Evolutionary conservation across 1,284 basidiomycete species (phyloP).

Genomic region (Cryptococcus sp.): DNA sequence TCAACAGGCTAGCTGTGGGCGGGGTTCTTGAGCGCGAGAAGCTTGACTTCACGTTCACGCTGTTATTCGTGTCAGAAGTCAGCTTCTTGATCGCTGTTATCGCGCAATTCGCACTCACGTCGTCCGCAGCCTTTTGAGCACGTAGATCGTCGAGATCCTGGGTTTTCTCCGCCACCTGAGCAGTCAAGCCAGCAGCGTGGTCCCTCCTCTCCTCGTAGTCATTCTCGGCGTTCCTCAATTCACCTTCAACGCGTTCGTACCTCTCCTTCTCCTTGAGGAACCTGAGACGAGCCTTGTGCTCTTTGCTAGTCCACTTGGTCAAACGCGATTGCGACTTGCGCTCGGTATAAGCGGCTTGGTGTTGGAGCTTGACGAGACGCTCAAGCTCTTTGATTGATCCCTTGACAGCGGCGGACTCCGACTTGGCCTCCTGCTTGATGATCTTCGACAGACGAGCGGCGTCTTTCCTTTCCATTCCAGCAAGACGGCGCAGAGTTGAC

Average conservation of each 20-base stretch:
- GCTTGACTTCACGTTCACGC: slow-evolving; percentile 54
- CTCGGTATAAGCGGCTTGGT: slow-evolving; percentile 50
- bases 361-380: slow-evolving; percentile 48
- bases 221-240: slow-evolving; percentile 50
- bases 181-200: slow-evolving; percentile 47
- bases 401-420: slow-evolving; percentile 47
- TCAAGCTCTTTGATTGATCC: slow-evolving; percentile 52
- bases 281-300: slow-evolving; percentile 53
- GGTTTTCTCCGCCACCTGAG: slow-evolving; percentile 51
- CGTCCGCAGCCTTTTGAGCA: slow-evolving; percentile 55
- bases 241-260: slow-evolving; percentile 50
- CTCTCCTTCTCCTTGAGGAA: slow-evolving; percentile 54
- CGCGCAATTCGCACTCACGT: slow-evolving; percentile 40
- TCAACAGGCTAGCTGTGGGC: too few relatives aligned
- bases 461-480: slow-evolving; percentile 48
- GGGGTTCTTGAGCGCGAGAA: slow-evolving; percentile 52
- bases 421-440: slow-evolving; percentile 52
- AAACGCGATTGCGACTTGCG: slow-evolving; percentile 50
- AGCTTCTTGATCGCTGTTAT: background rate
- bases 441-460: slow-evolving; percentile 51
- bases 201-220: slow-evolving; percentile 52
- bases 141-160: slow-evolving; percentile 54
- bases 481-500: slow-evolving; percentile 34
- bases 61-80: slow-evolving; percentile 15
- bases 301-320: slow-evolving; percentile 49